Conservation (phyloP, 148 eudicot species). For the Hydrangea macrophylla region DNA sequence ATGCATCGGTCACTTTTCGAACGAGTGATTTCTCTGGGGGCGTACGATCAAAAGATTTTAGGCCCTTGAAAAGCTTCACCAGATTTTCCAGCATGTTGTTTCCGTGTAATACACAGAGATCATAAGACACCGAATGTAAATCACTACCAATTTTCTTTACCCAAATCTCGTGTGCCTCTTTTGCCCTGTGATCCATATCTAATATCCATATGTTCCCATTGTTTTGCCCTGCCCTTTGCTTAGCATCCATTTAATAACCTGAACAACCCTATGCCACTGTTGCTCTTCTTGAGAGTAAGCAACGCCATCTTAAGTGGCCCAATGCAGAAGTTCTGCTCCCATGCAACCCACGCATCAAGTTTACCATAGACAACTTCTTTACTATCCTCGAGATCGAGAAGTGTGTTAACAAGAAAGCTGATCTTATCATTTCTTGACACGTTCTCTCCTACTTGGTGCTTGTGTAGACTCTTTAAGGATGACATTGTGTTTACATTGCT, state of each 20-base stretch:
- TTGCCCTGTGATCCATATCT: conserved; percentile 79
- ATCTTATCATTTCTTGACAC: conserved; percentile 64
- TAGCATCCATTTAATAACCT: conserved; percentile 93
- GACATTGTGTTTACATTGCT: conserved; percentile 4
- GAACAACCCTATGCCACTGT: conserved; percentile 84
- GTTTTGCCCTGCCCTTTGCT: conserved; percentile 98
- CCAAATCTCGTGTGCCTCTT: conserved; percentile 89
- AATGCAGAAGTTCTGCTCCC: conserved; percentile 87
- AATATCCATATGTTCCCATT: conserved; percentile 69
- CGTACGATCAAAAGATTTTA: conserved; percentile 77
- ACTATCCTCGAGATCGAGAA: conserved; percentile 54
- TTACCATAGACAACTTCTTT: conserved; percentile 71
- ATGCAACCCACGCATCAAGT: conserved; percentile 90
- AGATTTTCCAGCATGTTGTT: conserved; percentile 73
- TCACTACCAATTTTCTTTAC: conserved; percentile 73
- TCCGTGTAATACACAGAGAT: conserved; percentile 73
- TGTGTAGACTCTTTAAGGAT: conserved; percentile 20
- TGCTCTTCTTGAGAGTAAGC: conserved; percentile 69
- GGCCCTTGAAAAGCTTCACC: conserved; percentile 73
- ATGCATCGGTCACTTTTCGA: conserved; percentile 71
- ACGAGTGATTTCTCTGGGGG: conserved; percentile 79
- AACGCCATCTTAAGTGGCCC: conserved; percentile 64
- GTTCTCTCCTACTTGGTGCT: conserved; percentile 42
- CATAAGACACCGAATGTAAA: conserved; percentile 77
- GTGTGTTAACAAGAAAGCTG: conserved; percentile 51